These are phyloP conservation scores for Delphinella strobiligena DNA, from an alignment of 2,329 filamentous ascomycete genomes.

Conservation along the genomic window DNA sequence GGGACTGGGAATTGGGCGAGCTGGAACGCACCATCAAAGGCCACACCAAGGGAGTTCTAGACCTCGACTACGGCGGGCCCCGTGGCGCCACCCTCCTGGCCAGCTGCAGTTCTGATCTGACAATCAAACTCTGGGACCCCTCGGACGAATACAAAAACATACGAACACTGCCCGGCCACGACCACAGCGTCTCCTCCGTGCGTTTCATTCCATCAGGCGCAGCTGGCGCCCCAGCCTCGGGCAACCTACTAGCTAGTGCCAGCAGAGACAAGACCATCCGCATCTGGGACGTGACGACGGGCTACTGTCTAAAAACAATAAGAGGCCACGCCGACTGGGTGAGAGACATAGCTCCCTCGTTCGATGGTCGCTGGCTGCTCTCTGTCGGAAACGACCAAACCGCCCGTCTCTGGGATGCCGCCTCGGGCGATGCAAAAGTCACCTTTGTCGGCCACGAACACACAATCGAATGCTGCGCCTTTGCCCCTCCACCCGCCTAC, in stretches of 20 bases:
- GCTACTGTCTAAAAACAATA: slow-evolving; percentile 85
- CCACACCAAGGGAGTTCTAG: slow-evolving; percentile 77
- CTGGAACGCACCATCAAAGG: slow-evolving; percentile 83
- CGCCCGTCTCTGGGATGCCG: slow-evolving; percentile 74
- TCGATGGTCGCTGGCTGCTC: slow-evolving; percentile 71
- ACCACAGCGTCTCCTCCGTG: slow-evolving; percentile 81
- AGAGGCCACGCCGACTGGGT: slow-evolving; percentile 82
- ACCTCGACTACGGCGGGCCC: slow-evolving; percentile 83
- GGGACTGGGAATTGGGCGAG: slow-evolving; percentile 93
- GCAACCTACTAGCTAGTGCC: slow-evolving; percentile 76
- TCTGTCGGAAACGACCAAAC: slow-evolving; percentile 77
- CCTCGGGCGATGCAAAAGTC: slow-evolving; percentile 60
- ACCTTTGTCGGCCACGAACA: slow-evolving; percentile 81
- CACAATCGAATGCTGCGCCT: slow-evolving; percentile 70
- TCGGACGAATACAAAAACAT: slow-evolving; percentile 92
- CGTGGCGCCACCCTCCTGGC: slow-evolving; percentile 67
- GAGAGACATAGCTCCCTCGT: slow-evolving; percentile 70
- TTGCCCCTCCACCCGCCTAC: slow-evolving; percentile 72
- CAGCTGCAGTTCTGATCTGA: slow-evolving; percentile 78
- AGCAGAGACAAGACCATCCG: slow-evolving; percentile 74
- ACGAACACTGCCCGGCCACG: slow-evolving; percentile 77
- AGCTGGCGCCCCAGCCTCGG: slow-evolving; percentile 63
- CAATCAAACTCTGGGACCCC: slow-evolving; percentile 92
- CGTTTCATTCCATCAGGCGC: slow-evolving; percentile 79
- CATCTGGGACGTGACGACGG: slow-evolving; percentile 88